Base-by-base conservation (phyloP, 2,329 filamentous ascomycete genomes). In the Fusarium sp. region DNA sequence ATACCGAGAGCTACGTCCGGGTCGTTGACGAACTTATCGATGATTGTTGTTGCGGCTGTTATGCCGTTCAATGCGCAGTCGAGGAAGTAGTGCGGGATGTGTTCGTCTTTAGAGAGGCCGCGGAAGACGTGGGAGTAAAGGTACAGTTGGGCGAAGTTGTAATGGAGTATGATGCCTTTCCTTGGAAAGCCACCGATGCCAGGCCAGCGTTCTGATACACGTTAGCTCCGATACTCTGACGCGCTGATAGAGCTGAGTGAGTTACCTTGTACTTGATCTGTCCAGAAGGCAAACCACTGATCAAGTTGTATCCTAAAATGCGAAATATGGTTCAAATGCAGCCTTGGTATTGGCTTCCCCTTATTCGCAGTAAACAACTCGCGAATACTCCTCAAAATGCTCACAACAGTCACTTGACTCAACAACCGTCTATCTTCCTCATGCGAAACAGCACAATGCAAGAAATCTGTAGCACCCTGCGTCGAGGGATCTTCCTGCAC, bases 401-500 rank as follows among this genome's bases (percentile, higher is more conserved):
- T 85, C 50, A 90, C 83, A 16, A 90, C 77, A 0, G 86, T 85
- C 36, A 91, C 87, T 71, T 91, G 88, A 38, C 87, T 89, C 39
- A 88, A 80, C 9, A 90, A 81, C 13, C 89, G 82, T 60, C 86
- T 85, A 65, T 91, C 89, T 3, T 86, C 84, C 5, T 86, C 83
- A 0, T 84, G 87, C 6, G 86, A 83, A 36, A 85, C 81, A 0
- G 86, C 82, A 1, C 83, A 82, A 47, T 85, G 82, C 26, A 89
- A 79, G 50, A 90, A 87, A 1, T 83, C 81, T 57, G 89, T 86
- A 78, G 87, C 87, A 10, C 87, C 86, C 56, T 87, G 85, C 35
- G 90, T 87, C 0, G 86, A 84, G 28, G 83, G 79, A 63, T 90
- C 87, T 60, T 90, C 88, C 24, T 86, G 86, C 9, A 90, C 86